Evolutionary conservation across 306 rosid species (phyloP).

Genomic region (Hippophae gyantsensis): DNA sequence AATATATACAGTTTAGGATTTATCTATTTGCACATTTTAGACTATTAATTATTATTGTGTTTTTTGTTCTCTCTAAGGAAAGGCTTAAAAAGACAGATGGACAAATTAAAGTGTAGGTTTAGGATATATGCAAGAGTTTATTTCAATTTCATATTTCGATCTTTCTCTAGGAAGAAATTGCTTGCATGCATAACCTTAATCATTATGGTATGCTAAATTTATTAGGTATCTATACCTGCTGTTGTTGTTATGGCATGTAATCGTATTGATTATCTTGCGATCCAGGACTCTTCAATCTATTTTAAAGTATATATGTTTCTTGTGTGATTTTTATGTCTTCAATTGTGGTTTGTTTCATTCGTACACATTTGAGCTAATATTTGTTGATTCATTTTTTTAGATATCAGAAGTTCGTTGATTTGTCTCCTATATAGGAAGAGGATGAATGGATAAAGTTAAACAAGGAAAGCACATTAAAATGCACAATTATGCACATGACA

Average conservation of each 20-base stretch:
- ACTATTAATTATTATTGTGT: conserved; percentile 20
- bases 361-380: conserved; percentile 18
- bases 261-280: conserved; percentile 90
- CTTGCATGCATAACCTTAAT: conserved; percentile 3
- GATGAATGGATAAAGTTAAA: too few species aligned
- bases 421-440: conserved; percentile 78
- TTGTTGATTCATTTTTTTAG: conserved; percentile 31
- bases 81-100: conserved; percentile 48
- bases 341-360: conserved; percentile 9
- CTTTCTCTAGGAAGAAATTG: conserved; percentile 20
- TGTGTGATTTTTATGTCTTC: conserved; percentile 1
- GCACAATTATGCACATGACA: too few species aligned
- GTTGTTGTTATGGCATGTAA: conserved; percentile 97
- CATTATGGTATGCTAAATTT: conserved; percentile 21
- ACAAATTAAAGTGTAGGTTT: conserved; percentile 71
- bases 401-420: conserved; percentile 70
- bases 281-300: conserved; percentile 75
- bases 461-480: too few species aligned
- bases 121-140: background rate
- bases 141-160: conserved; percentile 14
- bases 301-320: conserved; percentile 59
- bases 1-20: background rate
- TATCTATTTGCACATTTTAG: conserved; percentile 6
- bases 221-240: conserved; percentile 91
- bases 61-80: conserved; percentile 49